These are phyloP conservation scores for Testicularia cyperi DNA, from an alignment of 1,284 basidiomycete species.

Conservation along the genomic window DNA sequence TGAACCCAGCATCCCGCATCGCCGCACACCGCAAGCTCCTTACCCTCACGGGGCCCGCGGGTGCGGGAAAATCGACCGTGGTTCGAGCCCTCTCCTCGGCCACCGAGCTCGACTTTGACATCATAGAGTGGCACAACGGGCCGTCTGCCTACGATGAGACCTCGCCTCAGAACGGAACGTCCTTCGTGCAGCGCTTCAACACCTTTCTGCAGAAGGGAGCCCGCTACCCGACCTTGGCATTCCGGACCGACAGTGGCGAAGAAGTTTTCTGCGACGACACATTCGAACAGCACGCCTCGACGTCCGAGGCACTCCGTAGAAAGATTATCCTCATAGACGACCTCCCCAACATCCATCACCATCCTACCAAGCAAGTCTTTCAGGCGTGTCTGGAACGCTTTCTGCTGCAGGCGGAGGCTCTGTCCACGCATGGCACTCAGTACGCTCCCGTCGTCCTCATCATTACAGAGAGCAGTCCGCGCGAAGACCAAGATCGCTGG, in stretches of 20 bases:
- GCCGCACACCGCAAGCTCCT: constrained; percentile 76
- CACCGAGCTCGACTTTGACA: constrained; percentile 73
- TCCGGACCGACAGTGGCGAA: neutral
- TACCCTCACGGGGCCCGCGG: constrained; percentile 82
- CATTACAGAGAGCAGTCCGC: constrained; percentile 71
- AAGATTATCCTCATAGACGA: constrained; percentile 81
- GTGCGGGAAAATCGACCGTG: constrained; percentile 85
- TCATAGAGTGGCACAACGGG: constrained; percentile 81
- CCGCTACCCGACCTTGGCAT: constrained; percentile 33
- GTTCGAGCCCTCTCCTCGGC: constrained; percentile 69
- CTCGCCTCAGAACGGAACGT: neutral
- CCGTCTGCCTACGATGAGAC: constrained; percentile 6
- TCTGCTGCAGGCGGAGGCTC: constrained; percentile 10
- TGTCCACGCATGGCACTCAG: constrained; percentile 4
- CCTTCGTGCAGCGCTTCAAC: constrained; percentile 40
- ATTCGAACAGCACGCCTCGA: constrained; percentile 1
- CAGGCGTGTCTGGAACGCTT: constrained; percentile 67
- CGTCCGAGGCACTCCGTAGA: constrained; percentile 11
- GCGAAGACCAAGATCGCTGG: constrained; percentile 63
- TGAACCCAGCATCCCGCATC: constrained; percentile 68
- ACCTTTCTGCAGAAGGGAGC: constrained; percentile 41
- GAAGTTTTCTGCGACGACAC: constrained; percentile 4
- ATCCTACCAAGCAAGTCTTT: constrained; percentile 72
- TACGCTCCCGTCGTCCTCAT: constrained; percentile 74
- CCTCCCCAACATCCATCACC: constrained; percentile 75